Evolutionary conservation across 106 monocot genomes (phyloP).

Genomic region (Dendrobium chrysotoxum): DNA sequence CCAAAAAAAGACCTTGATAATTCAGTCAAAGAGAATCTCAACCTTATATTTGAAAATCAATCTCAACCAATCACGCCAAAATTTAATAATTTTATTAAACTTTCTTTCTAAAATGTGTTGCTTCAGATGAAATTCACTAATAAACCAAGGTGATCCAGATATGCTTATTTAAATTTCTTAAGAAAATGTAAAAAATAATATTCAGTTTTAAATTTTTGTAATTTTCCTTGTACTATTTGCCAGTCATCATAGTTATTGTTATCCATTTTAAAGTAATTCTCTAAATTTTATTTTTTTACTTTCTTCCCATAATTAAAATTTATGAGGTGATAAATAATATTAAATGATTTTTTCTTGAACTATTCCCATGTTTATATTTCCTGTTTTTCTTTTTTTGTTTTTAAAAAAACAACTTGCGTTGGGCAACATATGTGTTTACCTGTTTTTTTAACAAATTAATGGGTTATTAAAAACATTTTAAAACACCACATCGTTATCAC

Average conservation of each 20-base stretch:
- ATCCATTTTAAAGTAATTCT: background rate
- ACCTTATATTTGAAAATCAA: background rate
- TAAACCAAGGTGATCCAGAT: background rate
- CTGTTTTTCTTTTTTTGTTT: too few relatives aligned
- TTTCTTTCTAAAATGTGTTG: background rate
- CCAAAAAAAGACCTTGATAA: background rate
- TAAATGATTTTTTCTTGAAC: too few relatives aligned
- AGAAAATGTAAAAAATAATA: background rate
- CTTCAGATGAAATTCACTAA: background rate
- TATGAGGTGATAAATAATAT: too few relatives aligned
- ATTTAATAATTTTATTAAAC: background rate
- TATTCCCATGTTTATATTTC: too few relatives aligned
- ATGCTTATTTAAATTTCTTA: background rate
- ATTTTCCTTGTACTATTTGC: background rate
- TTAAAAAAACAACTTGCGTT: too few relatives aligned
- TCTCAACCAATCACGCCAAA: background rate
- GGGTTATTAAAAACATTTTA: too few relatives aligned
- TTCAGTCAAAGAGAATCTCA: background rate
- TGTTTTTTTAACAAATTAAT: too few relatives aligned
- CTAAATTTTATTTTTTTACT: background rate
- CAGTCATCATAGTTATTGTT: background rate
- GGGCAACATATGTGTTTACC: too few relatives aligned
- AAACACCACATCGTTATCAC: too few relatives aligned
- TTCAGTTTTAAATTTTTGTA: background rate
- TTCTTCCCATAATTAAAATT: background rate